Percentiles rank a stretch among this genome's conserved stretches.
phyloP scores from a whole-genome alignment of 1,284 basidiomycete species.

The Hypsizygus ulmarius region DNA sequence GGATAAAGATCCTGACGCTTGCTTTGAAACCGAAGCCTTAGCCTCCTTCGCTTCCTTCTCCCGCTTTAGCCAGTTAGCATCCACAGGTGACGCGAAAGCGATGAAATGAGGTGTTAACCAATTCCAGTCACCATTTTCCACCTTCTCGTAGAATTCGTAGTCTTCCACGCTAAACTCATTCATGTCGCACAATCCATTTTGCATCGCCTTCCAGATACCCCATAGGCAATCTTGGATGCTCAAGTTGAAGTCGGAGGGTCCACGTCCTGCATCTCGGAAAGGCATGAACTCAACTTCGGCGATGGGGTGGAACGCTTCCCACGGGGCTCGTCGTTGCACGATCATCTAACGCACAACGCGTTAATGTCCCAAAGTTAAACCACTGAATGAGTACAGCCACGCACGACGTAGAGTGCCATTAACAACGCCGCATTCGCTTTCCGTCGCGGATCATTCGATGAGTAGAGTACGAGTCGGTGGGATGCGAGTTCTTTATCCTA shows the following conservation, averaged over 20 bases:
- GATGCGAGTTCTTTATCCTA: conserved; percentile 69
- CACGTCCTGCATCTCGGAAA: conserved; percentile 94
- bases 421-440: conserved; percentile 95
- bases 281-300: conserved; percentile 91
- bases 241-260: conserved; percentile 89
- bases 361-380: conserved; percentile 18
- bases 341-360: conserved; percentile 68
- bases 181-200: conserved; percentile 87
- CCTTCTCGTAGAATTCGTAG: conserved; percentile 93
- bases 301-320: conserved; percentile 93
- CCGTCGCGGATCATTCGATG: conserved; percentile 77
- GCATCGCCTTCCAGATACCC: conserved; percentile 93
- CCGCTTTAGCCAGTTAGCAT: conserved; percentile 70
- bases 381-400: conserved; percentile 28
- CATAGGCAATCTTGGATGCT: conserved; percentile 93
- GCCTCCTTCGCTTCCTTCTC: conserved; percentile 58
- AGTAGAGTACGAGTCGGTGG: conserved; percentile 85
- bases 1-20: conserved; percentile 24
- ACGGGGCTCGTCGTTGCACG: conserved; percentile 87
- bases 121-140: conserved; percentile 98
- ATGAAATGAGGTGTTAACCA: conserved; percentile 92
- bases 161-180: conserved; percentile 88
- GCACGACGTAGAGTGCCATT: conserved; percentile 86
- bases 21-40: conserved; percentile 17
- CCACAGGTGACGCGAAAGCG: conserved; percentile 94